Evolutionary conservation across 192 early-diverging fungal genomes (phyloP).

Genomic region (Gaertneriomyces semiglobifer): DNA sequence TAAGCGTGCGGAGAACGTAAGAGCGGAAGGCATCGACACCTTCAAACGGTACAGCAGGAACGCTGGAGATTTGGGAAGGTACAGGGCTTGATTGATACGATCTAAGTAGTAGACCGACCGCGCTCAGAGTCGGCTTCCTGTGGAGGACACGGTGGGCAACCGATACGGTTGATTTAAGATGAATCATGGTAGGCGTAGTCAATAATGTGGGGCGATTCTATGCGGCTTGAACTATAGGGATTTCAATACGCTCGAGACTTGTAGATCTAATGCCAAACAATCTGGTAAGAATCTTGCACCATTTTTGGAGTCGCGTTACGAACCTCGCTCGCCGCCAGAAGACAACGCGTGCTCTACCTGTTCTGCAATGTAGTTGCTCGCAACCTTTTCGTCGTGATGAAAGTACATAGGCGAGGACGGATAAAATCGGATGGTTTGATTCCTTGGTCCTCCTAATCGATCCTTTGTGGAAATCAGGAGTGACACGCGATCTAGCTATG

Average conservation of each 20-base stretch:
- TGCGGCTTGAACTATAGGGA: background rate
- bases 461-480: background rate
- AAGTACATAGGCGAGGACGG: slow-evolving; percentile 1
- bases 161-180: too few relatives aligned
- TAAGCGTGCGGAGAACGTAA: slow-evolving; percentile 12
- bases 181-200: too few relatives aligned
- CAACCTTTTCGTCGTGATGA: slow-evolving; percentile 19
- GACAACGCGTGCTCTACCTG: background rate
- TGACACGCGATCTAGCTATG: background rate
- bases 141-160: too few relatives aligned
- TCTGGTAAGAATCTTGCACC: too few relatives aligned
- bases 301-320: too few relatives aligned
- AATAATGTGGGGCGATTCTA: too few relatives aligned
- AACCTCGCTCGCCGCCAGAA: too few relatives aligned
- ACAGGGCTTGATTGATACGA: too few relatives aligned
- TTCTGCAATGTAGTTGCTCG: slow-evolving; percentile 17
- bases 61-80: background rate
- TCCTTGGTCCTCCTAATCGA: background rate
- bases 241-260: slow-evolving; percentile 6
- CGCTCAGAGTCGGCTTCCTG: too few relatives aligned
- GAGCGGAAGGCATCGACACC: slow-evolving; percentile 15
- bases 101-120: too few relatives aligned
- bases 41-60: slow-evolving; percentile 19
- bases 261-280: slow-evolving; percentile 2
- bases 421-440: background rate